phyloP scores from a whole-genome alignment of 1,284 basidiomycete species.

The Fistulinella cinereoalba region DNA sequence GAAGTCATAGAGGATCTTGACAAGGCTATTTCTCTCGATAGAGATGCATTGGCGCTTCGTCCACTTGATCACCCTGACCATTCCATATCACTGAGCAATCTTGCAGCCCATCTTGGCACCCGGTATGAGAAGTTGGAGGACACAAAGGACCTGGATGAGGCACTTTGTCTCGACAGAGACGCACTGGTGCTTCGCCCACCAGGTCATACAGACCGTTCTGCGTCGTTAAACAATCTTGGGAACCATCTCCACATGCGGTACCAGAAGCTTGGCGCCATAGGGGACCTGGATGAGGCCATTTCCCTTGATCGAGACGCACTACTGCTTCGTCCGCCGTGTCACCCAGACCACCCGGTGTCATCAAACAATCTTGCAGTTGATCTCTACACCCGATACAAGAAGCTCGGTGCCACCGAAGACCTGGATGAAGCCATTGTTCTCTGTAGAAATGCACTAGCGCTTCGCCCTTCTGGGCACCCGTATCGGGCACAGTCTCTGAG shows the following conservation, averaged over 20 bases:
- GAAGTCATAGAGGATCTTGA: neutral
- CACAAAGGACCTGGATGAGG: constrained; percentile 1
- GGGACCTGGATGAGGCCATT: constrained; percentile 5
- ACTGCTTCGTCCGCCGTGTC: neutral
- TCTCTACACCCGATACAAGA: neutral
- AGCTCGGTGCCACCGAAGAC: neutral
- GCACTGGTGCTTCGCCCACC: neutral
- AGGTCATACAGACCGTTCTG: neutral
- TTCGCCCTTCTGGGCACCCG: neutral
- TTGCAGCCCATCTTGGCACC: neutral
- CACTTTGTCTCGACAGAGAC: neutral
- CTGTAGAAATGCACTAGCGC: neutral
- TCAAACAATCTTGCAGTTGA: neutral
- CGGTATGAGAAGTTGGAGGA: neutral
- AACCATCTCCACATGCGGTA: neutral
- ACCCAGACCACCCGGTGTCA: neutral
- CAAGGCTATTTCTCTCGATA: neutral
- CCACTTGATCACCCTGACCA: neutral
- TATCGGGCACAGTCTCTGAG: neutral
- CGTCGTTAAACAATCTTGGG: neutral
- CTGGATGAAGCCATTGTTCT: neutral
- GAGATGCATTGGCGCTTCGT: neutral
- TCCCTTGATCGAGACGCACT: neutral
- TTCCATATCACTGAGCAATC: neutral
- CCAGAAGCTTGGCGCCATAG: neutral